Evolutionary conservation across 768 basidiomycete species (phyloP).

Genomic region (Cubamyces lactineus): DNA sequence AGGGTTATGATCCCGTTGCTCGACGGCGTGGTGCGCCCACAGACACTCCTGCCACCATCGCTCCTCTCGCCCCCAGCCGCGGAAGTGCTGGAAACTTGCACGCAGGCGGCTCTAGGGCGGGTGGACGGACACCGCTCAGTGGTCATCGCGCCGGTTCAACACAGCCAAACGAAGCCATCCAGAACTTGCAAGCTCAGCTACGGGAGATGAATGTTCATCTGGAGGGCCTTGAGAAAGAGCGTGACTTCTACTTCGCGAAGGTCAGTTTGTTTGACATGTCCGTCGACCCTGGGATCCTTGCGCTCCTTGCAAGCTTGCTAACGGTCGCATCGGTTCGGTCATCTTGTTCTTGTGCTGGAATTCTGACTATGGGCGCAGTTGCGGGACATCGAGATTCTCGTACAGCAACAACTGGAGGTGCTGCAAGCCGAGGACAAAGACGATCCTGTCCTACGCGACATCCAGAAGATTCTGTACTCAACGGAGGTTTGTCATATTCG

Average conservation of each 20-base stretch:
- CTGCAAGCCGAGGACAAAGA: slow-evolving; percentile 60
- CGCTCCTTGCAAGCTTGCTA: too few relatives aligned
- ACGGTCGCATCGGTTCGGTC: too few relatives aligned
- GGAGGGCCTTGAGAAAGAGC: slow-evolving; percentile 94
- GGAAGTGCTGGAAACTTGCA: slow-evolving; percentile 37
- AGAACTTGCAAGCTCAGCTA: slow-evolving; percentile 73
- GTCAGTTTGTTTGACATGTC: slow-evolving; percentile 45
- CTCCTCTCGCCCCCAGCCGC: slow-evolving; percentile 55
- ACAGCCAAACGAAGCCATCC: slow-evolving; percentile 66
- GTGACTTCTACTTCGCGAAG: slow-evolving; percentile 99
- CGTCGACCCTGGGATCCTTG: too few relatives aligned
- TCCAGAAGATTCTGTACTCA: slow-evolving; percentile 92
- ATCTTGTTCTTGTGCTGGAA: not conserved
- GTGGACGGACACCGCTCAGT: slow-evolving; percentile 73
- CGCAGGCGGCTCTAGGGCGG: slow-evolving; percentile 47
- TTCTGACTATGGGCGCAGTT: slow-evolving; percentile 55
- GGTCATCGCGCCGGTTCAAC: slow-evolving; percentile 71
- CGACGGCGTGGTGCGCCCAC: slow-evolving; percentile 77
- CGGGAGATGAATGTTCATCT: slow-evolving; percentile 80
- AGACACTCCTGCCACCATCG: slow-evolving; percentile 81
- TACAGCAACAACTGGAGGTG: slow-evolving; percentile 74
- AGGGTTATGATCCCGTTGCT: slow-evolving; percentile 82
- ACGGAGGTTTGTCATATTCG: slow-evolving; percentile 71
- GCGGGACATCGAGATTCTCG: slow-evolving; percentile 94
- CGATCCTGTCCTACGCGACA: slow-evolving; percentile 66